These are phyloP conservation scores for Solanum okadae DNA, from an alignment of 257 asterid species.

Conservation along the genomic window DNA sequence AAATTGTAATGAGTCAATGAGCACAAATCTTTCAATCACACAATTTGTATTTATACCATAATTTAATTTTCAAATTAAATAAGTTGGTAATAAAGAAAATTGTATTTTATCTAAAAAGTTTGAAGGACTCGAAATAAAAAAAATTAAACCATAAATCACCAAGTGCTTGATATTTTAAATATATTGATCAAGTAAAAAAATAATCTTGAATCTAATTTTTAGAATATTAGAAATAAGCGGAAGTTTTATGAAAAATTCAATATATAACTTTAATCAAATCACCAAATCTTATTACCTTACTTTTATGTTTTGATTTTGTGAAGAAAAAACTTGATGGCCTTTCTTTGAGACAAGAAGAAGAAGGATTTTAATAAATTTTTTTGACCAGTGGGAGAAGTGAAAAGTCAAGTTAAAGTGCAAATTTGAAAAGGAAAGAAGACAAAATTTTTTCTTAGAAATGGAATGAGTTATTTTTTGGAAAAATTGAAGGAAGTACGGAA, in stretches of 20 bases:
- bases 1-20: neutral
- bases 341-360: neutral
- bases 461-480: neutral
- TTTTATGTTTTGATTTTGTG: neutral
- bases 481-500: neutral
- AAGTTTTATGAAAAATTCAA: neutral
- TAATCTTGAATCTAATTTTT: neutral
- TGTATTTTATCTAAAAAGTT: neutral
- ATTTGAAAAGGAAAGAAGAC: neutral
- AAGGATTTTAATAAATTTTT: neutral
- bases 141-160: neutral
- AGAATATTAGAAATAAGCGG: neutral
- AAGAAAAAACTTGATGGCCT: neutral
- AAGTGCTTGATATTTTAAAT: neutral
- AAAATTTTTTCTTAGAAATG: neutral
- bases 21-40: neutral
- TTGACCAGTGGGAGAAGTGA: neutral
- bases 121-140: too few relatives aligned
- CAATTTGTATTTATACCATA: neutral
- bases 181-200: neutral
- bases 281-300: neutral
- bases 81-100: neutral
- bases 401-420: neutral
- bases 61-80: too few relatives aligned
- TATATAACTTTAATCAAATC: neutral